Evolutionary conservation across 192 early-diverging fungal genomes (phyloP).

Genomic region (Physocladia obscura): DNA sequence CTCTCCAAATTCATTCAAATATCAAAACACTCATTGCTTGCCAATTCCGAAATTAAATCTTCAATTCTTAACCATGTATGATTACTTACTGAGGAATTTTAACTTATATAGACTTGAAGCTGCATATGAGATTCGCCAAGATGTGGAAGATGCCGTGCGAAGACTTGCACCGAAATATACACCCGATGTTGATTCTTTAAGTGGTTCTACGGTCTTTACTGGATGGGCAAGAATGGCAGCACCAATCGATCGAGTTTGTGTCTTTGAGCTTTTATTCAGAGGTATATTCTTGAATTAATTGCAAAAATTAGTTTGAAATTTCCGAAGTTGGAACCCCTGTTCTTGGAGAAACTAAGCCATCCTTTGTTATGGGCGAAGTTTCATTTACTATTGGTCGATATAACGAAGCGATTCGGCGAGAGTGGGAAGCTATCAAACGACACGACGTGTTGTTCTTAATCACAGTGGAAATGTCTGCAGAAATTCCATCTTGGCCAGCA

Average conservation of each 20-base stretch:
- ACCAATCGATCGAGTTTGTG: slow-evolving; percentile 63
- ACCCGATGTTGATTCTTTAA: slow-evolving; percentile 39
- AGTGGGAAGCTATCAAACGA: slow-evolving; percentile 86
- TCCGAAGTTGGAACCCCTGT: slow-evolving; percentile 72
- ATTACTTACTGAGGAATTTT: slow-evolving; percentile 87
- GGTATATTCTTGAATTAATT: neutral
- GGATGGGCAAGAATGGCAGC: slow-evolving; percentile 95
- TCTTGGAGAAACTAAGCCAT: slow-evolving; percentile 68
- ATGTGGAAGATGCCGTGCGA: slow-evolving; percentile 83
- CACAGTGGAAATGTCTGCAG: slow-evolving; percentile 57
- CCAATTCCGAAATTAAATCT: slow-evolving; percentile 87
- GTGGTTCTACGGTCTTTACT: slow-evolving; percentile 69
- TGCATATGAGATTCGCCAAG: slow-evolving; percentile 80
- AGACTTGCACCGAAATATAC: slow-evolving; percentile 71
- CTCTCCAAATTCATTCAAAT: slow-evolving; percentile 39
- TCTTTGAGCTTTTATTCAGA: neutral
- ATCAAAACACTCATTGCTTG: slow-evolving; percentile 64
- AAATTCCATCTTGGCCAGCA: slow-evolving; percentile 28
- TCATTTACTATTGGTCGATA: slow-evolving; percentile 66
- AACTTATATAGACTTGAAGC: slow-evolving; percentile 81
- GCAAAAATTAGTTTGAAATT: slow-evolving; percentile 49
- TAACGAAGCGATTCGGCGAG: slow-evolving; percentile 68
- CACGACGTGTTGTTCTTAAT: slow-evolving; percentile 90
- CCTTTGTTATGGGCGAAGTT: slow-evolving; percentile 80
- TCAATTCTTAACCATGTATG: slow-evolving; percentile 89